Evolutionary conservation across 1,284 basidiomycete genomes (phyloP).

Genomic region (Rhodotorula glutinis): DNA sequence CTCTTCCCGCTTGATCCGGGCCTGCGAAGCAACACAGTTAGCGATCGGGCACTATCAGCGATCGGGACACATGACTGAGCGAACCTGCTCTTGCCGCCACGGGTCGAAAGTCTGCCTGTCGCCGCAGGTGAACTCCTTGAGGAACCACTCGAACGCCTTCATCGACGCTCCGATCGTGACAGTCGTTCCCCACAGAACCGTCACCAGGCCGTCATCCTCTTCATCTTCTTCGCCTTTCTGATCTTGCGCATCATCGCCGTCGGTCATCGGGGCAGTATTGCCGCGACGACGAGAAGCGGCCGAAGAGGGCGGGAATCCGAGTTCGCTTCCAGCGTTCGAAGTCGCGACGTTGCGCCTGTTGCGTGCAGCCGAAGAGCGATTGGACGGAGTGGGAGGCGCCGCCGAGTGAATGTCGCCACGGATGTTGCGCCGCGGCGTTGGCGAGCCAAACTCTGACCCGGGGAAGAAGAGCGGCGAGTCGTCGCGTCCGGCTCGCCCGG

Average conservation of each 20-base stretch:
- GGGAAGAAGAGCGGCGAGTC: slow-evolving; percentile 42
- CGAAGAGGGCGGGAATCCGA: slow-evolving; percentile 22
- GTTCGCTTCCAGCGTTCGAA: slow-evolving; percentile 16
- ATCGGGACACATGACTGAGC: not conserved
- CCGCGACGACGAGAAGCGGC: not conserved
- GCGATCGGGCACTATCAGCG: too few species aligned
- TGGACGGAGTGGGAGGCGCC: slow-evolving; percentile 35
- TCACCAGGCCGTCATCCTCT: slow-evolving; percentile 62
- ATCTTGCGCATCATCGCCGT: slow-evolving; percentile 8
- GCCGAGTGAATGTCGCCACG: slow-evolving; percentile 46
- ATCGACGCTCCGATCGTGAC: slow-evolving; percentile 87
- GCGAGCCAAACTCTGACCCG: slow-evolving; percentile 37
- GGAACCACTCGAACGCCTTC: slow-evolving; percentile 82
- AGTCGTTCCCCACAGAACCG: slow-evolving; percentile 94
- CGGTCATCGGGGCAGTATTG: slow-evolving; percentile 11
- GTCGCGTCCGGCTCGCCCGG: slow-evolving; percentile 10
- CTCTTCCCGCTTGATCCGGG: slow-evolving; percentile 8
- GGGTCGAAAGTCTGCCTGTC: slow-evolving; percentile 77
- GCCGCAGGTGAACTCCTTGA: slow-evolving; percentile 89
- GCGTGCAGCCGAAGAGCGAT: slow-evolving; percentile 13
- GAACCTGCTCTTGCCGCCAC: slow-evolving; percentile 47
- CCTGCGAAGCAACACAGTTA: not conserved
- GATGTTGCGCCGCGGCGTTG: slow-evolving; percentile 38
- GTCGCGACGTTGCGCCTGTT: slow-evolving; percentile 12
- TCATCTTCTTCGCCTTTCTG: slow-evolving; percentile 28